Base-by-base conservation (phyloP, 805 yeast species). In the Metschnikowia peoriensis region DNA sequence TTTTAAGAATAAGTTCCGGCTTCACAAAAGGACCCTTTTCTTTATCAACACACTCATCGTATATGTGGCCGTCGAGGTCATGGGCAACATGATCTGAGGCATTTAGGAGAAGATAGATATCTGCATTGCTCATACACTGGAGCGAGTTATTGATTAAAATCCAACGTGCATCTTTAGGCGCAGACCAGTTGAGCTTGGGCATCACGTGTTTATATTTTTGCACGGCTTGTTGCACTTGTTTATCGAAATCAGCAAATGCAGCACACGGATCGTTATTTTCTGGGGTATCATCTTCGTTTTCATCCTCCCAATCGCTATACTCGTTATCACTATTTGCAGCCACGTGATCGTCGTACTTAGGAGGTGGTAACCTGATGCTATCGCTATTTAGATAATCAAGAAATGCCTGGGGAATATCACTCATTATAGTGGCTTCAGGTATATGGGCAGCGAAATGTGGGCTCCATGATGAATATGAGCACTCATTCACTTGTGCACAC, bases 161-260 rank as follows among this genome's bases (percentile, higher is more conserved):
- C 99, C 98, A 94, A 0, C 85, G 81, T 1, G 98, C 89, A 70
- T 94, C 99, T 64, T 85, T 86, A 1, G 99, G 99, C 1, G 97
- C 88, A 0, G 97, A 90, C 99, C 99, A 94, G 73, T 94, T 94
- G 60, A 93, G 72, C 64, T 94, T 94, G 1, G 98, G 98, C 1
- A 89, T 78, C 2, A 91, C 89, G 1, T 82, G 71, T 0, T 87
- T 86, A 45, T 66, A 69, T 28, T 79, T 71, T 41, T 76, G 72
- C 12, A 94, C 79, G 0, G 75, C 63, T 0, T 60, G 53, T 37
- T 71, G 70, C 15, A 93, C 74, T 41, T 73, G 60, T 0, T 71
- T 60, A 62, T 92, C 96, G 17, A 91, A 71, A 0, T 80, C 85
- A 9, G 74, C 73, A 59, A 91, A 90, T 28, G 51, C 40, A 7